Evolutionary conservation across 108 stramenopile species (phyloP).

Genomic region (Chaetoceros muelleri): DNA sequence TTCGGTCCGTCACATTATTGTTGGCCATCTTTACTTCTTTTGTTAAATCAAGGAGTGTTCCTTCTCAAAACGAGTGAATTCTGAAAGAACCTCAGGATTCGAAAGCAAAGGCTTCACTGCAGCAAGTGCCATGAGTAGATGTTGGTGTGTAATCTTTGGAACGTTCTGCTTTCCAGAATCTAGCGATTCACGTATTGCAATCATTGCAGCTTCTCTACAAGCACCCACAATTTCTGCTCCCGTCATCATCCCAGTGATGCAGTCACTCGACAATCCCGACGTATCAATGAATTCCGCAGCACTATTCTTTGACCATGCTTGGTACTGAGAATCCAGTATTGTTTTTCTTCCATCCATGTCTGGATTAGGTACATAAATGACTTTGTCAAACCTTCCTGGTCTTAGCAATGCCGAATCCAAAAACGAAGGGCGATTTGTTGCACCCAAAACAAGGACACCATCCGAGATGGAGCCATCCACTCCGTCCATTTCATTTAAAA

Average conservation of each 20-base stretch:
- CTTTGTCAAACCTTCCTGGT: constrained; percentile 85
- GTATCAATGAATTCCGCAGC: constrained; percentile 19
- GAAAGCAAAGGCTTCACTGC: constrained; percentile 34
- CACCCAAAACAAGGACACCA: constrained; percentile 90
- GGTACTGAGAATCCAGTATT: constrained; percentile 75
- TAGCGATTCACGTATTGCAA: constrained; percentile 26
- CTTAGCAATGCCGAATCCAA: constrained; percentile 91
- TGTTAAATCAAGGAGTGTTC: too few relatives aligned
- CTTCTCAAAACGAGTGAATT: constrained; percentile 33
- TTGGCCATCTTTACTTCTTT: too few relatives aligned
- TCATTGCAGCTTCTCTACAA: constrained; percentile 57
- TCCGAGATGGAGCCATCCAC: constrained; percentile 58
- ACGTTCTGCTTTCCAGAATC: not conserved
- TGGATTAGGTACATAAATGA: constrained; percentile 89
- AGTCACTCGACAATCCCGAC: constrained; percentile 43
- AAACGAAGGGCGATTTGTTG: constrained; percentile 88
- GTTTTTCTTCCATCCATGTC: constrained; percentile 76
- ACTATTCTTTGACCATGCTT: constrained; percentile 18
- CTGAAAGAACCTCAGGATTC: constrained; percentile 19
- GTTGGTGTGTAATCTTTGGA: constrained; percentile 9
- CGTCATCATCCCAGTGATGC: constrained; percentile 51
- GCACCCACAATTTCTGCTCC: constrained; percentile 83
- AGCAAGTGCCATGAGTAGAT: constrained; percentile 13
- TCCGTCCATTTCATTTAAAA: constrained; percentile 98
- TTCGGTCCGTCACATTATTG: too few relatives aligned